phyloP scores from a whole-genome alignment of 371 early-diverging fungal genomes.

The Haplosporangium sp. region DNA sequence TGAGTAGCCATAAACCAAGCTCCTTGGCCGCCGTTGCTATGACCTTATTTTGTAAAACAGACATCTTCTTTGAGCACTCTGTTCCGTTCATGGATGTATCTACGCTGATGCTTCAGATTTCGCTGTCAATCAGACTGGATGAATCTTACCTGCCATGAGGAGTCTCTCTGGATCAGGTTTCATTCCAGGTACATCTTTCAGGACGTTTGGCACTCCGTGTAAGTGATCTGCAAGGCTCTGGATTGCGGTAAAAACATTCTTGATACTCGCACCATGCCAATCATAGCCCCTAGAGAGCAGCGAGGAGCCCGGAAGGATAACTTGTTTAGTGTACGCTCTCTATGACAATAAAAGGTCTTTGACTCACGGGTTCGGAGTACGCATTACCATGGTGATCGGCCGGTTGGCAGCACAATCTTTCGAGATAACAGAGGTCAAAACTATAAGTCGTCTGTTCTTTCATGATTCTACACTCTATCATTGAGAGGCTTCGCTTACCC shows the following conservation, averaged over 20 bases:
- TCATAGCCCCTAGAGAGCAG: slow-evolving; percentile 60
- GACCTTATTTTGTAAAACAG: slow-evolving; percentile 58
- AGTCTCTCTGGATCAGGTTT: slow-evolving; percentile 38
- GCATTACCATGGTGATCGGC: slow-evolving; percentile 74
- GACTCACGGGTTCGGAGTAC: background rate
- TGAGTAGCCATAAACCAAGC: slow-evolving; percentile 78
- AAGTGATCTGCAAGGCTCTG: slow-evolving; percentile 33
- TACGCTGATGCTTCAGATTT: background rate
- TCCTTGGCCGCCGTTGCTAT: slow-evolving; percentile 83
- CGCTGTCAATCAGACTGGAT: background rate
- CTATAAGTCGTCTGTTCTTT: background rate
- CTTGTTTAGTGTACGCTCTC: background rate
- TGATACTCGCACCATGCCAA: slow-evolving; percentile 65
- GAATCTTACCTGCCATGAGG: slow-evolving; percentile 46
- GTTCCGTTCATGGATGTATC: background rate
- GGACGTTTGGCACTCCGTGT: slow-evolving; percentile 32
- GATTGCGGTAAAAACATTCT: slow-evolving; percentile 57
- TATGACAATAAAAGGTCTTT: background rate
- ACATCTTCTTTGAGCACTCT: no score
- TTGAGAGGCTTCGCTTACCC: slow-evolving; percentile 17
- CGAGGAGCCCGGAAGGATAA: no score
- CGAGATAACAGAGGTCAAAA: background rate
- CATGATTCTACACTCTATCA: background rate
- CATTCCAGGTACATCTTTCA: slow-evolving; percentile 21
- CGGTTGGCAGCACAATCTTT: slow-evolving; percentile 70